phyloP scores from a whole-genome alignment of 805 yeast genomes.

The Candida broadrunensis region DNA sequence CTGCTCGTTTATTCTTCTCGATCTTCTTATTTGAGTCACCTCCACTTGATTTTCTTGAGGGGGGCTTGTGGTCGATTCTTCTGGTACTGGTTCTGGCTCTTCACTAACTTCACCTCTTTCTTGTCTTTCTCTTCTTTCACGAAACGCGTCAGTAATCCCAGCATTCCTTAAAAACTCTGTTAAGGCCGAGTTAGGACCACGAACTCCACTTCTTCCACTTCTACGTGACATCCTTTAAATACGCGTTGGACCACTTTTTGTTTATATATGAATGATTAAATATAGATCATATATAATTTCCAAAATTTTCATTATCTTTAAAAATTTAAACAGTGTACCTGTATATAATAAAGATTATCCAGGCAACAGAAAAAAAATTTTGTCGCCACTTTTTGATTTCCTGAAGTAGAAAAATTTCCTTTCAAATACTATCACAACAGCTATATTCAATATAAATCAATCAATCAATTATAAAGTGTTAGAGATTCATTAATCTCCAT shows the following conservation, averaged over 20 bases:
- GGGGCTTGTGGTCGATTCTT: not conserved
- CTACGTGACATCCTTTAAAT: constrained; percentile 12
- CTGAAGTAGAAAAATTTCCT: too few relatives aligned
- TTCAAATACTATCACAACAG: too few relatives aligned
- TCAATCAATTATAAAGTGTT: too few relatives aligned
- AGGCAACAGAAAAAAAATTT: too few relatives aligned
- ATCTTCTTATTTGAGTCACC: constrained; percentile 3
- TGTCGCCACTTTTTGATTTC: too few relatives aligned
- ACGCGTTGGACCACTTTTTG: not conserved
- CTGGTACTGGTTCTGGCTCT: constrained; percentile 8
- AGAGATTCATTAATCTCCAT: too few relatives aligned
- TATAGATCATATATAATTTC: too few relatives aligned
- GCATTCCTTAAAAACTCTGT: constrained; percentile 86
- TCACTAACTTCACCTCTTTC: constrained; percentile 4
- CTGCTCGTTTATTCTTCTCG: constrained; percentile 7
- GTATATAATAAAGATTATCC: too few relatives aligned
- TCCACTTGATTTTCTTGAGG: not conserved
- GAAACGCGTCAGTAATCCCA: constrained; percentile 82
- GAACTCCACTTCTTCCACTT: constrained; percentile 20
- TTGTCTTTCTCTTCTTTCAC: constrained; percentile 31
- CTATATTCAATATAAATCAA: too few relatives aligned
- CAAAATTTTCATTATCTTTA: too few relatives aligned
- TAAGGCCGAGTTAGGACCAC: constrained; percentile 81
- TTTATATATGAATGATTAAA: too few relatives aligned
- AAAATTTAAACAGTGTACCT: too few relatives aligned